These are phyloP conservation scores for Xylaria bambusicola DNA, from an alignment of 495 filamentous ascomycete genomes.

Conservation along the genomic window DNA sequence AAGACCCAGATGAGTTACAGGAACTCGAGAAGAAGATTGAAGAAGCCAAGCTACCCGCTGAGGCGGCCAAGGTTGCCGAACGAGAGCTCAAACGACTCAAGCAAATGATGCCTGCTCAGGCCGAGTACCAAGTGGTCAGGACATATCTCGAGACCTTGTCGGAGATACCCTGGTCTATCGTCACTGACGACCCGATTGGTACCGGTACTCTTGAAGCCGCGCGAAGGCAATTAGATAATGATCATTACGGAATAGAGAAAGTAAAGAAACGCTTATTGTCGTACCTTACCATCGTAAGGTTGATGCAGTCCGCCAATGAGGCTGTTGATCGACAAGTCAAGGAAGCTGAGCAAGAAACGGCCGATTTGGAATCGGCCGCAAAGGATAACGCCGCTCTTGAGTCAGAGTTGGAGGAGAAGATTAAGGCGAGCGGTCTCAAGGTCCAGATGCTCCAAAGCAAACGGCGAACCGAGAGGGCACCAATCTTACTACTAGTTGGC, in stretches of 20 bases:
- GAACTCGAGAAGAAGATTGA: constrained; percentile 87
- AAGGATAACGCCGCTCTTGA: constrained; percentile 28
- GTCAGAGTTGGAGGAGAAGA: constrained; percentile 41
- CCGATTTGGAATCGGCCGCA: constrained; percentile 41
- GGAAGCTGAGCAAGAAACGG: constrained; percentile 61
- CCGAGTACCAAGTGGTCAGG: constrained; percentile 89
- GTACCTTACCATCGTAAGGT: constrained; percentile 89
- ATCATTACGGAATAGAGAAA: constrained; percentile 95
- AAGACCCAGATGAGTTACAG: constrained; percentile 61
- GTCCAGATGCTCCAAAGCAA: constrained; percentile 70
- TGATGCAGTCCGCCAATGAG: constrained; percentile 87
- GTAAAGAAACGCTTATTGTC: constrained; percentile 96
- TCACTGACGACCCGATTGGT: constrained; percentile 87
- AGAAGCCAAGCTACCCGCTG: constrained; percentile 67
- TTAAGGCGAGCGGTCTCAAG: constrained; percentile 57
- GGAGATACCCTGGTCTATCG: constrained; percentile 90
- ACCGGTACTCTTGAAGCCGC: constrained; percentile 75
- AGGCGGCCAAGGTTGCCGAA: constrained; percentile 81
- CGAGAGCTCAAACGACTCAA: constrained; percentile 85
- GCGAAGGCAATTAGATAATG: constrained; percentile 88
- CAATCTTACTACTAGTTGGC: constrained; percentile 90
- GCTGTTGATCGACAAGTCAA: constrained; percentile 77
- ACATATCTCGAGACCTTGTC: constrained; percentile 95
- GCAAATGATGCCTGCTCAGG: constrained; percentile 93
- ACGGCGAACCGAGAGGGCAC: constrained; percentile 88